Evolutionary conservation across 495 filamentous ascomycete genomes (phyloP), one percentile per base, ranked within the genome.

Genomic region (Tuber magnatum): DNA sequence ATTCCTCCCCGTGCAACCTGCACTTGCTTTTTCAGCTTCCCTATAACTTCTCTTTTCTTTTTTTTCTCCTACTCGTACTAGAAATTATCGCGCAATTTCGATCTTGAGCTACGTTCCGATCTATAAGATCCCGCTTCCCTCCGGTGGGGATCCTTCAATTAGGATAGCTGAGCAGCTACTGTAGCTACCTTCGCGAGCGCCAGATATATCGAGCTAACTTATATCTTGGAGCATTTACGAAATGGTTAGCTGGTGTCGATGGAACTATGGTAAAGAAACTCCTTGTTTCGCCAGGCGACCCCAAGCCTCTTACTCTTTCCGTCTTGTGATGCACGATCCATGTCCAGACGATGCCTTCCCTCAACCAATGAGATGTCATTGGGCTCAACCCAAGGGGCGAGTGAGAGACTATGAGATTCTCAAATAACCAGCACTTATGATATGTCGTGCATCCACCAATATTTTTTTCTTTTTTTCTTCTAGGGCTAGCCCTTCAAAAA

Each of bases 401-500:
- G 56, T 65, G 56, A 65, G 56, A 65, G 5, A 14, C 5, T 18
- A 20, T 65, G 56, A 65, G 12, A 56, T 14, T 28, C 10, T 2
- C n/a, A 28, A 16, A 35, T 20, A 35, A 65, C 35, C 35, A 6
- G 51, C 10, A 18, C 28, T 65, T 14, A 35, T n/a, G n/a, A n/a
- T 35, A 16, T 35, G 14, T 18, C 56, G 28, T 65, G 56, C 10
- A 3, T 32, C 1, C 12, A 3, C 28, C 20, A 35, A 7, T 40
- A 3, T 40, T 40, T 7, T 40, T 40, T 40, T 40, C 35, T 65
- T 28, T 3, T 22, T 65, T 61, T 35, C 35, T n/a, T 14, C 56
- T 65, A 65, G 56, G 56, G 56, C 56, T 65, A 65, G 56, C 56
- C 56, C 56, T 65, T 18, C 28, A 32, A 65, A 65, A 65, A 65